phyloP scores from a whole-genome alignment of 768 basidiomycete genomes.

The Tephrocybe sp. region DNA sequence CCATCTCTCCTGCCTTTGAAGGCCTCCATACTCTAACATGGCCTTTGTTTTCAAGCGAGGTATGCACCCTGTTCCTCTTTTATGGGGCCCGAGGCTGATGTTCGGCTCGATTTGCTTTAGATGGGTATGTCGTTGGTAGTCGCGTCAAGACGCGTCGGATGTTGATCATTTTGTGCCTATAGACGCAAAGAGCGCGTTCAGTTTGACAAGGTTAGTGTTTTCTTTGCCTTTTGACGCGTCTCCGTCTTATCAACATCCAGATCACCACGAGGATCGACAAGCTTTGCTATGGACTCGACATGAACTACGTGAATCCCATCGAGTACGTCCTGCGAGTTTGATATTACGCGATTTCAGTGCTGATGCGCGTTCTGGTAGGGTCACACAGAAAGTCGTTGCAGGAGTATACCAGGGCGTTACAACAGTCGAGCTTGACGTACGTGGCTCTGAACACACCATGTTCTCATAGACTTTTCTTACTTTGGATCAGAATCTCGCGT shows the following conservation, averaged over 20 bases:
- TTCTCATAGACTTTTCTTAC: neutral
- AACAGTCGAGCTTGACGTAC: constrained; percentile 93
- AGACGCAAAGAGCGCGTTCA: constrained; percentile 90
- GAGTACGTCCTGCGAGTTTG: constrained; percentile 54
- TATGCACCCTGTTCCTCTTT: constrained; percentile 19
- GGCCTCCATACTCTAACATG: constrained; percentile 21
- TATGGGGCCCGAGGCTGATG: neutral
- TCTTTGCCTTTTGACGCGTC: constrained; percentile 12
- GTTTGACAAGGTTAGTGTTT: constrained; percentile 78
- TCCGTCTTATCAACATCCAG: constrained; percentile 36
- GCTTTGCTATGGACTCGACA: constrained; percentile 94
- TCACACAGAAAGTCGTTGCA: constrained; percentile 88
- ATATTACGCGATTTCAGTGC: neutral
- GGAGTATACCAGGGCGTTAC: constrained; percentile 97
- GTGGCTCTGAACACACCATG: constrained; percentile 25
- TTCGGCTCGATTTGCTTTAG: constrained; percentile 25
- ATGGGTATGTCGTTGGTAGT: constrained; percentile 42
- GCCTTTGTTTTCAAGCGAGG: constrained; percentile 43
- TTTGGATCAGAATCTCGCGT: constrained; percentile 80
- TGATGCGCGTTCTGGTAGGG: constrained; percentile 40
- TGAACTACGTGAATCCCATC: constrained; percentile 89
- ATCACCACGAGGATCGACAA: constrained; percentile 87
- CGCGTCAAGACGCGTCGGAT: constrained; percentile 38
- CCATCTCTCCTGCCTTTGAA: constrained; percentile 2
- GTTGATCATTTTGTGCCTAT: constrained; percentile 18